Percentiles rank a stretch among this genome's conserved stretches.
Conservation (phyloP, 345 rosid species). For the Eucalyptus regnans region DNA sequence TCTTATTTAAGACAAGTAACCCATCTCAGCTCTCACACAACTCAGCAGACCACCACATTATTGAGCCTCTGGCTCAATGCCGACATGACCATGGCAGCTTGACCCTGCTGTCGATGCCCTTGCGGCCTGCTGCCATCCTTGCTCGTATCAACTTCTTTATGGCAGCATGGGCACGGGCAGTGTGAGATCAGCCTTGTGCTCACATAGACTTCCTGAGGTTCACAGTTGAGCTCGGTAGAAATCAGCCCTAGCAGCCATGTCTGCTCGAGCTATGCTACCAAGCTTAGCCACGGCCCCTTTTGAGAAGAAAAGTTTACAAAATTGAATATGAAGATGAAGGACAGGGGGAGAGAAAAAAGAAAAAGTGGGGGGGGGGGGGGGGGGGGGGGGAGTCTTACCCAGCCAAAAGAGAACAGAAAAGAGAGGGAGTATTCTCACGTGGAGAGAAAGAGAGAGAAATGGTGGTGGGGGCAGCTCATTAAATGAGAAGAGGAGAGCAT, state of each 20-base stretch:
- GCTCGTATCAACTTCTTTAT: background rate
- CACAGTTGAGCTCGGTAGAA: background rate
- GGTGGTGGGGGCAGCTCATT: background rate
- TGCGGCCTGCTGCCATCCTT: background rate
- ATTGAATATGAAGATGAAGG: background rate
- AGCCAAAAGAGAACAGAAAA: background rate
- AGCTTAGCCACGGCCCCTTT: background rate
- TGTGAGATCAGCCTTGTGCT: background rate
- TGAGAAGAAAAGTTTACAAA: background rate
- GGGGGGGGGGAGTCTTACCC: accelerated
- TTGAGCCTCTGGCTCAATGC: background rate
- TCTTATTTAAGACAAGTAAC: background rate
- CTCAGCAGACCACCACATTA: background rate
- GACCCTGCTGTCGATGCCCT: background rate
- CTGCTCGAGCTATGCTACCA: background rate
- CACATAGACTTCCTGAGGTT: background rate
- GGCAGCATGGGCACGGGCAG: background rate
- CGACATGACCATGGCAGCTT: background rate
- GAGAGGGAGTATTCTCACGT: background rate
- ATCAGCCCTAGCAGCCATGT: background rate
- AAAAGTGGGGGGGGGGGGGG: accelerated
- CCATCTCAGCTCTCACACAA: background rate
- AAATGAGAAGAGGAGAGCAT: background rate
- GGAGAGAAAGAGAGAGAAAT: background rate
- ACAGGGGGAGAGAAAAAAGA: background rate